Evolutionary conservation across 768 basidiomycete species (phyloP).

Genomic region (Phallus indusiatus): DNA sequence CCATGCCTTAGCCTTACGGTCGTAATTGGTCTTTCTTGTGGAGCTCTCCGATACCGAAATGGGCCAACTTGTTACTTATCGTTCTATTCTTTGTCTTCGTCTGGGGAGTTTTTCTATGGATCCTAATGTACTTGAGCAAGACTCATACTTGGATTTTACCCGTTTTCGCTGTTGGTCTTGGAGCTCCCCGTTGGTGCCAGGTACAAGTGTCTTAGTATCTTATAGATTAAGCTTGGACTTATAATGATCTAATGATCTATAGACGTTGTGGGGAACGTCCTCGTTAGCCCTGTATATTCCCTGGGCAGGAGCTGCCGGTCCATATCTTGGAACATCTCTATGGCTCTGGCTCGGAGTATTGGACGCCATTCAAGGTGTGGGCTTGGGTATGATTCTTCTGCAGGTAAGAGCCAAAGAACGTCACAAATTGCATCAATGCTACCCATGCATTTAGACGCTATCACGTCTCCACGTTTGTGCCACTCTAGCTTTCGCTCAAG

Average conservation of each 20-base stretch:
- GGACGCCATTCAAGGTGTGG: constrained; percentile 91
- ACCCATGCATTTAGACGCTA: constrained; percentile 43
- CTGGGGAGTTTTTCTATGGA: constrained; percentile 65
- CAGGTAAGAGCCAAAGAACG: constrained; percentile 29
- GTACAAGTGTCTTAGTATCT: no score
- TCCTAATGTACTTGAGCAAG: constrained; percentile 82
- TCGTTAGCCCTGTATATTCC: constrained; percentile 89
- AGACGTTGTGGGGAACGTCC: constrained; percentile 94
- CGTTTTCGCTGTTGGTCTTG: constrained; percentile 91
- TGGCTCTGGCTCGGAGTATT: constrained; percentile 96
- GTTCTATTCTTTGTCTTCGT: constrained; percentile 78
- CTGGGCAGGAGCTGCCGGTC: constrained; percentile 80
- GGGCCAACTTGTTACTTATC: constrained; percentile 74
- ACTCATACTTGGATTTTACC: constrained; percentile 93
- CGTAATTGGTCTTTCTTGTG: constrained; percentile 95
- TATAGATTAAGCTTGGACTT: background rate
- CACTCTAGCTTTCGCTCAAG: constrained; percentile 82
- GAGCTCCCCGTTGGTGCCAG: constrained; percentile 93
- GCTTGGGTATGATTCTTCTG: constrained; percentile 83
- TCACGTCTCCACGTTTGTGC: constrained; percentile 92
- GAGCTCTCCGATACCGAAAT: constrained; percentile 73
- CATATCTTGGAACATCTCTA: constrained; percentile 80
- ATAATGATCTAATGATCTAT: constrained; percentile 5
- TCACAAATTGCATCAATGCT: background rate
- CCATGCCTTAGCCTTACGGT: constrained; percentile 59